phyloP scores from a whole-genome alignment of 2,329 filamentous ascomycete genomes.

The Fusarium albidum region DNA sequence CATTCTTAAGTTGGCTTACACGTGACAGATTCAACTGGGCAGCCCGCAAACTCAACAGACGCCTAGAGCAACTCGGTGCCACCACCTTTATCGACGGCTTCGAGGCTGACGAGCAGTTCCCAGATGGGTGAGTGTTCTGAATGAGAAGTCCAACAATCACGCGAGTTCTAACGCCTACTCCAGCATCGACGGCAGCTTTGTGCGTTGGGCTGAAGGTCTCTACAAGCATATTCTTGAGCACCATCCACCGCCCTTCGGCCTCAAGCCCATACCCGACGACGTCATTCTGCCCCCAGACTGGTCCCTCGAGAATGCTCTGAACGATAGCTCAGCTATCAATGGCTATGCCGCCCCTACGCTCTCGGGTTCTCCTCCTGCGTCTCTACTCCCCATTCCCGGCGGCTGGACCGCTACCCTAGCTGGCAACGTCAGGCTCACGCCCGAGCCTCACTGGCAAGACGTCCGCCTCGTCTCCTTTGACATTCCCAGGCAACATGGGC shows the following conservation, averaged over 20 bases:
- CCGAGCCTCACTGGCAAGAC: conserved; percentile 87
- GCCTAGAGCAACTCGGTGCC: conserved; percentile 84
- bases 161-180: conserved; percentile 3
- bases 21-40: conserved; percentile 85
- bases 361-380: conserved; percentile 39
- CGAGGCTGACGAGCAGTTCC: conserved; percentile 93
- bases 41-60: conserved; percentile 84
- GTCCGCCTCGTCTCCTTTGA: conserved; percentile 80
- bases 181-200: conserved; percentile 82
- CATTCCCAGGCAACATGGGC: conserved; percentile 42
- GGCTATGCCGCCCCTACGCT: conserved; percentile 19
- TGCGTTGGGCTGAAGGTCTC: conserved; percentile 78
- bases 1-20: conserved; percentile 3
- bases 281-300: conserved; percentile 79
- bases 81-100: conserved; percentile 77
- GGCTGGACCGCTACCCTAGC: conserved; percentile 65
- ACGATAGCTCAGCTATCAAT: conserved; percentile 8
- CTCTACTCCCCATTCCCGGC: conserved; percentile 63
- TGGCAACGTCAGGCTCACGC: conserved; percentile 78
- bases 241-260: conserved; percentile 73
- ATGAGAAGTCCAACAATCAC: neutral
- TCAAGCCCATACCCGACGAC: conserved; percentile 76
- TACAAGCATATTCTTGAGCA: conserved; percentile 70
- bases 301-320: conserved; percentile 40
- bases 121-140: conserved; percentile 75